Evolutionary conservation across 2,329 filamentous ascomycete genomes (phyloP).

Genomic region (Xylaria sp.): DNA sequence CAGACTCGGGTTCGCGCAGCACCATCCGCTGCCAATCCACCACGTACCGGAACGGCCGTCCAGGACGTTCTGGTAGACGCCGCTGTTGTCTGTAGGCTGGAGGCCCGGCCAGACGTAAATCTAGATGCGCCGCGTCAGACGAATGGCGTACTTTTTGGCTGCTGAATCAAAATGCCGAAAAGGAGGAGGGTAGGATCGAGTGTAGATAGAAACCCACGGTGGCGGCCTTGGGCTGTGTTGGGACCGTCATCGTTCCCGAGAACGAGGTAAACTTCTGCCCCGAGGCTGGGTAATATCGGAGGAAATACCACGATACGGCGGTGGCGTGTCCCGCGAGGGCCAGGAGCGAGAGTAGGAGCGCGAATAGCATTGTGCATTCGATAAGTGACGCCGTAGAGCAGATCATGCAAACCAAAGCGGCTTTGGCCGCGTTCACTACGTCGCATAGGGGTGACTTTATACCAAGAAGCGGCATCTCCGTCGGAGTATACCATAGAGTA

Average conservation of each 20-base stretch:
- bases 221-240: constrained; percentile 48
- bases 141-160: neutral
- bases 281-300: constrained; percentile 50
- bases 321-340: constrained; percentile 45
- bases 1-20: constrained; percentile 54
- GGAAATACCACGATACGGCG: constrained; percentile 51
- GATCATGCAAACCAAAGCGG: neutral
- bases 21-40: constrained; percentile 57
- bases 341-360: constrained; percentile 40
- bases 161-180: neutral
- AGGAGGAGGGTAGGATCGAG: neutral
- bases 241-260: constrained; percentile 49
- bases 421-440: constrained; percentile 6
- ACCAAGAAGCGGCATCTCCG: neutral
- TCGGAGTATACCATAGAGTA: constrained; percentile 2
- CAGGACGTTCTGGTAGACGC: constrained; percentile 57
- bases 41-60: constrained; percentile 55
- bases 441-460: constrained; percentile 16
- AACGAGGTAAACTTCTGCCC: constrained; percentile 51
- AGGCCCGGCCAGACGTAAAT: constrained; percentile 58
- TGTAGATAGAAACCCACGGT: constrained; percentile 31
- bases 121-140: constrained; percentile 9
- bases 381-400: constrained; percentile 1
- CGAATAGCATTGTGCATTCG: constrained; percentile 34
- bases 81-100: constrained; percentile 54